Conservation (phyloP, 2,329 filamentous ascomycete genomes). For the Diaporthe capsici region DNA sequence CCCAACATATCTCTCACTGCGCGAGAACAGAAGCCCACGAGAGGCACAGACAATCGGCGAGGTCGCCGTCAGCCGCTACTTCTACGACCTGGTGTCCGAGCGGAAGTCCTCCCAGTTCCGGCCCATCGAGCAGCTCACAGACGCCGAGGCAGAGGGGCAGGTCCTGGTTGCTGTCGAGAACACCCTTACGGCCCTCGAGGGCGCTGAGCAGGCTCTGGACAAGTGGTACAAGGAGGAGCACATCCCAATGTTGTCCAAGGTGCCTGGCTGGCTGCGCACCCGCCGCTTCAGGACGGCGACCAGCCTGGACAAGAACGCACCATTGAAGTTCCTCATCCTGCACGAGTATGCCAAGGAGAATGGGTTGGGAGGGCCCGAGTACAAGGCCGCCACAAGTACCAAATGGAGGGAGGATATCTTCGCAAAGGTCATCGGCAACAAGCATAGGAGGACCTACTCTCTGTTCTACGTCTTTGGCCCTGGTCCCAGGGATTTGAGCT, state of each 20-base stretch:
- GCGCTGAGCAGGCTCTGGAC: constrained; percentile 66
- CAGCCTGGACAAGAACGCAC: constrained; percentile 68
- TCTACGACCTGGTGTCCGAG: constrained; percentile 77
- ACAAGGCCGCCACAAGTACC: constrained; percentile 74
- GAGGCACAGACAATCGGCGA: constrained; percentile 69
- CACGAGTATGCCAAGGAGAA: constrained; percentile 81
- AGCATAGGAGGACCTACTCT: constrained; percentile 73
- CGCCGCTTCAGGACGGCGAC: constrained; percentile 76
- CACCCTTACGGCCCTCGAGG: constrained; percentile 63
- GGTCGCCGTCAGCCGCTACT: constrained; percentile 76
- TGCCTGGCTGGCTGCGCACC: constrained; percentile 84
- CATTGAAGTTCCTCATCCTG: constrained; percentile 73
- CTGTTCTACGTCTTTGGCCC: constrained; percentile 87
- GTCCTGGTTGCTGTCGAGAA: constrained; percentile 75
- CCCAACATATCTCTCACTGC: constrained; percentile 77
- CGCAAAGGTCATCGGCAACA: constrained; percentile 69
- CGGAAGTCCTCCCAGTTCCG: constrained; percentile 69
- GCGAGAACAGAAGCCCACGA: constrained; percentile 68
- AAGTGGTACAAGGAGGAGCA: constrained; percentile 85
- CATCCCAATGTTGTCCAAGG: constrained; percentile 76
- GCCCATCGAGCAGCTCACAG: constrained; percentile 71
- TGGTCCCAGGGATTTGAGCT: constrained; percentile 76
- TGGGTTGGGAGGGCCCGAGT: constrained; percentile 75
- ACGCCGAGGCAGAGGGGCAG: constrained; percentile 70
- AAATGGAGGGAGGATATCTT: constrained; percentile 73